phyloP scores from a whole-genome alignment of 257 asterid genomes.

The Plantago elongata region DNA sequence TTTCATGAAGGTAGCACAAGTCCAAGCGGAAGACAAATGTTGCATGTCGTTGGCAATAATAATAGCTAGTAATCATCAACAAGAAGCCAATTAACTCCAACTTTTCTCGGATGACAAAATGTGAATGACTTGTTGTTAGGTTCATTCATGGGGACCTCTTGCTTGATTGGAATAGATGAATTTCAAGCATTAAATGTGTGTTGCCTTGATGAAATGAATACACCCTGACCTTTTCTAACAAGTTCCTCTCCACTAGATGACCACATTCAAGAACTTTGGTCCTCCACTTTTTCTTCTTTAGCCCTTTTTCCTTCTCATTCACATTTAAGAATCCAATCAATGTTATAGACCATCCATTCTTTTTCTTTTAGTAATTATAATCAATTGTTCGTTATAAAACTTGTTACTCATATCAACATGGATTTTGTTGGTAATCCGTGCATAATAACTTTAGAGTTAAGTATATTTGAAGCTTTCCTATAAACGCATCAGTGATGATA shows the following conservation, averaged over 20 bases:
- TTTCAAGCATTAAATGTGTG: background rate
- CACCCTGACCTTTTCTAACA: background rate
- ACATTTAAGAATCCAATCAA: too few relatives aligned
- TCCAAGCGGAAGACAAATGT: background rate
- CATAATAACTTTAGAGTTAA: too few relatives aligned
- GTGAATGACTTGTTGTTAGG: background rate
- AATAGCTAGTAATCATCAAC: background rate
- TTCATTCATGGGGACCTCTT: background rate
- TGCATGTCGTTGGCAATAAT: background rate
- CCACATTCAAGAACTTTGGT: conserved; percentile 2
- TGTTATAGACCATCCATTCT: too few relatives aligned
- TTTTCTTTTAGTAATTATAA: too few relatives aligned
- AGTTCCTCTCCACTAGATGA: background rate
- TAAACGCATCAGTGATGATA: too few relatives aligned
- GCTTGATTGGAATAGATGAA: background rate
- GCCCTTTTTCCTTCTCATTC: background rate
- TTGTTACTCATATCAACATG: too few relatives aligned
- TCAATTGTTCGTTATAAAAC: too few relatives aligned
- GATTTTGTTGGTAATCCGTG: too few relatives aligned
- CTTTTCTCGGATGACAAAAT: background rate
- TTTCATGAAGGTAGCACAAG: background rate
- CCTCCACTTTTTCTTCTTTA: background rate
- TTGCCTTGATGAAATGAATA: conserved; percentile 10
- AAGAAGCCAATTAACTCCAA: background rate
- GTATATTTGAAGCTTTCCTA: too few relatives aligned